Base-by-base conservation (phyloP, 2,329 filamentous ascomycete species). In the Mycosphaerella sp. region DNA sequence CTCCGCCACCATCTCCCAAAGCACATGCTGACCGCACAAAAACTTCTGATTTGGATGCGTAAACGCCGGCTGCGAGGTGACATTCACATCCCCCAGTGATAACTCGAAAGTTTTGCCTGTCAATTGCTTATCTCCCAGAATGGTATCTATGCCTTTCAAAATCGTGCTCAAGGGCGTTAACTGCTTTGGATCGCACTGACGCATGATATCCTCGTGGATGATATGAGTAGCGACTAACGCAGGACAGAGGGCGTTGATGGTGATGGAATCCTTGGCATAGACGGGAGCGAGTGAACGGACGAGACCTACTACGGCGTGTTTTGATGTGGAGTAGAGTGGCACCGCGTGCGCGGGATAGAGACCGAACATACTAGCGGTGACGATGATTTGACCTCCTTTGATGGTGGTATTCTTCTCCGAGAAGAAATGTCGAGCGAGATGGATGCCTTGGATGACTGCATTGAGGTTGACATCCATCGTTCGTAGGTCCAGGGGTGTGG, bases 381-480 rank as follows among this genome's bases (percentile, higher is more conserved):
- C 64, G 18, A 72, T 67, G 39, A 74, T 69, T 37, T 64, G 67
- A 9, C 70, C 70, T 12, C 68, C 68, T 2, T 57, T 59, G 41
- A 55, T 64, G 37, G 58, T 64, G 37, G 58, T 62, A 48, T 71
- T 71, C 41, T 48, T 54, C 54, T 67, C 62, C 41, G 66, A 54
- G 10, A 71, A 68, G 59, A 72, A 73, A 56, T 73, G 69, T 50
- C 68, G 68, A 46, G 70, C 71, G 37, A 73, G 49, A 63, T 70
- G 70, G n/a, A 71, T 57, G 6, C 70, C 71, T 55, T 73, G 70
- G 17, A 73, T 62, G 2, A 71, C 67, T 6, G 64, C 71, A 44
- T 69, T 64, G 3, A 74, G 59, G 59, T 74, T 69, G 2, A 73
- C 69, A 10, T 69, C 59, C 51, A 73, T 59, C 3, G 63, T 66